These are phyloP conservation scores for Hansenula sp. DNA, from an alignment of 1,139 yeast genomes.

Conservation along the genomic window DNA sequence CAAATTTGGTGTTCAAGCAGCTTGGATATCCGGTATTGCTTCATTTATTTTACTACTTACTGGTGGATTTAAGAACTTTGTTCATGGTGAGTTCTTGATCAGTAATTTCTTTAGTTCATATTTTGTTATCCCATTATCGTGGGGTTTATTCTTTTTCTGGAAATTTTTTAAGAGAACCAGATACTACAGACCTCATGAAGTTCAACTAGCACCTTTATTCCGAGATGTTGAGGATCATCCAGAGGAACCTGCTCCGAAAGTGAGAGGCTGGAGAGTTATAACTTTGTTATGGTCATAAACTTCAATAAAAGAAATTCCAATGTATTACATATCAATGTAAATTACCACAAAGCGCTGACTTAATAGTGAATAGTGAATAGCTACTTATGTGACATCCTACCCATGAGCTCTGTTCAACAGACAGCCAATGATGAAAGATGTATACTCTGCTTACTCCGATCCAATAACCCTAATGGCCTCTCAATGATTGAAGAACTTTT, in stretches of 20 bases:
- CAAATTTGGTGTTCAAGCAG: conserved; percentile 16
- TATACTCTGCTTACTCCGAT: too few relatives aligned
- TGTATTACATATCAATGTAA: too few relatives aligned
- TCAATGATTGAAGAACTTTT: too few relatives aligned
- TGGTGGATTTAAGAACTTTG: conserved; percentile 35
- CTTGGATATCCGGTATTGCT: conserved; percentile 31
- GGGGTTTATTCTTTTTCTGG: conserved; percentile 25
- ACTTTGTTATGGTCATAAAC: background rate
- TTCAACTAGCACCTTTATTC: conserved; percentile 28
- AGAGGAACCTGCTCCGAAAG: conserved; percentile 20
- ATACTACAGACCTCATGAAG: conserved; percentile 25
- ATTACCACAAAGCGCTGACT: too few relatives aligned
- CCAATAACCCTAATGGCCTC: too few relatives aligned
- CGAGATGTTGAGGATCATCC: conserved; percentile 31
- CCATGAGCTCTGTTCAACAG: too few relatives aligned
- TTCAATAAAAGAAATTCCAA: background rate
- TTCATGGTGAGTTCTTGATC: conserved; percentile 29
- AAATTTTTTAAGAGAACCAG: conserved; percentile 25
- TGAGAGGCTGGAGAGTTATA: background rate
- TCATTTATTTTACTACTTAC: conserved; percentile 30
- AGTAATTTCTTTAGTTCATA: conserved; percentile 32
- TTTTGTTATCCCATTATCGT: conserved; percentile 30
- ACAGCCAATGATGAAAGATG: too few relatives aligned
- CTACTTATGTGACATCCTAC: too few relatives aligned
- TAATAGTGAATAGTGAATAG: too few relatives aligned